Evolutionary conservation across 768 basidiomycete species (phyloP), one percentile per base, ranked within the genome.

Genomic region (Tricholoma saponaceum): DNA sequence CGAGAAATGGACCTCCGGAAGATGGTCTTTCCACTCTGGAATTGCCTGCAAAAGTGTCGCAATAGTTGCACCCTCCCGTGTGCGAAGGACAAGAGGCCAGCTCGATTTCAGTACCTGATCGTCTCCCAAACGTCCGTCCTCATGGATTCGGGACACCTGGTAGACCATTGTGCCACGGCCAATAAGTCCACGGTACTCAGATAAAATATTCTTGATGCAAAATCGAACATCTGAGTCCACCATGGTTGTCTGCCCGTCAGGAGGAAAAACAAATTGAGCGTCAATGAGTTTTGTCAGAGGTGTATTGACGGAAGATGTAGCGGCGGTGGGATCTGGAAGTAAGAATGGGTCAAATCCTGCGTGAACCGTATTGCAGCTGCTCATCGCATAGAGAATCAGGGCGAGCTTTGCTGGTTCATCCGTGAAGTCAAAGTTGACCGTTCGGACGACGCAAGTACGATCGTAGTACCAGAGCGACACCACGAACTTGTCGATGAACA

Each of bases 161-260:
- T 58, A 62, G 12, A 64, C 64, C 14, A 52, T 55, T 13, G 62
- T 63, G 1, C 66, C 64, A 26, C 41, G 18, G 37, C 52, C 16
- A 46, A 25, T 4, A n/a, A n/a, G n/a, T n/a, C n/a, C n/a, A n/a
- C n/a, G n/a, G n/a, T n/a, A n/a, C n/a, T n/a, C n/a, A n/a, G n/a
- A 35, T 32, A 35, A 16, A 4, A 23, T 52, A 4, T 37, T 33
- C 23, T 35, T 25, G 37, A 52, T 35, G 18, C 14, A 52, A 49
- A 49, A 60, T 43, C 6, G 13, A n/a, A 37, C 14, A n/a, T 14
- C 13, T 13, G 64, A 25, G 10, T 28, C 16, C 16, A n/a, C 14
- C 18, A 47, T 25, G 33, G 5, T 3, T 5, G 3, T n/a, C n/a
- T n/a, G n/a, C n/a, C n/a, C n/a, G n/a, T n/a, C n/a, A n/a, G n/a